These are phyloP conservation scores for Schizosaccharomyces versatilis DNA, from an alignment of 1,139 yeast genomes.

Conservation along the genomic window DNA sequence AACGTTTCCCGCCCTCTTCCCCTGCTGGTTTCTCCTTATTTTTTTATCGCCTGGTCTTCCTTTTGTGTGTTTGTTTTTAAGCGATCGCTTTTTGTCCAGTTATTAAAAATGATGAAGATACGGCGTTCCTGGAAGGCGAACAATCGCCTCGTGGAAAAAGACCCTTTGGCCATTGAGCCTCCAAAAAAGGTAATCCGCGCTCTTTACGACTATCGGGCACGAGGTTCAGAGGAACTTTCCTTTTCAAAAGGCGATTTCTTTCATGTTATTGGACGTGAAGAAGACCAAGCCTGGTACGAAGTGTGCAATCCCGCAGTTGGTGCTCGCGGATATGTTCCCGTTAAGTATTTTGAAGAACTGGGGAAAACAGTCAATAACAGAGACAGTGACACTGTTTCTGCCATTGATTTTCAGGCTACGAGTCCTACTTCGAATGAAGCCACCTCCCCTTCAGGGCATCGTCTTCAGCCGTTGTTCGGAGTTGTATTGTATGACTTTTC, in stretches of 20 bases:
- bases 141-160: slow-evolving; percentile 16
- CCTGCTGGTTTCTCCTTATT: no score
- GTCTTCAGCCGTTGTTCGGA: slow-evolving; percentile 30
- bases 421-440: background rate
- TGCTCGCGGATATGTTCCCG: slow-evolving; percentile 69
- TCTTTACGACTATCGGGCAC: slow-evolving; percentile 52
- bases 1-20: no score
- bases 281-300: slow-evolving; percentile 57
- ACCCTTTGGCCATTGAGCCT: background rate
- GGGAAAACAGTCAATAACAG: slow-evolving; percentile 11
- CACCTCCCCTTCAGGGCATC: background rate
- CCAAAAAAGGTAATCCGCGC: slow-evolving; percentile 40
- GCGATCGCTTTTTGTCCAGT: background rate
- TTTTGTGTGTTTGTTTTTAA: background rate
- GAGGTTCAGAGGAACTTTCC: slow-evolving; percentile 59
- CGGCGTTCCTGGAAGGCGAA: background rate
- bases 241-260: slow-evolving; percentile 73
- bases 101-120: background rate
- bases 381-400: slow-evolving; percentile 7
- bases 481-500: slow-evolving; percentile 57
- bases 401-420: background rate
- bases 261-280: slow-evolving; percentile 47
- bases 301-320: slow-evolving; percentile 73
- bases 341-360: slow-evolving; percentile 58
- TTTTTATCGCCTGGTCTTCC: background rate